A percentile compares a stretch with the other conserved stretches of the same genome.
Evolutionary conservation across 371 early-diverging fungal species (phyloP).

Genomic region (Mucor lusitanicus): DNA sequence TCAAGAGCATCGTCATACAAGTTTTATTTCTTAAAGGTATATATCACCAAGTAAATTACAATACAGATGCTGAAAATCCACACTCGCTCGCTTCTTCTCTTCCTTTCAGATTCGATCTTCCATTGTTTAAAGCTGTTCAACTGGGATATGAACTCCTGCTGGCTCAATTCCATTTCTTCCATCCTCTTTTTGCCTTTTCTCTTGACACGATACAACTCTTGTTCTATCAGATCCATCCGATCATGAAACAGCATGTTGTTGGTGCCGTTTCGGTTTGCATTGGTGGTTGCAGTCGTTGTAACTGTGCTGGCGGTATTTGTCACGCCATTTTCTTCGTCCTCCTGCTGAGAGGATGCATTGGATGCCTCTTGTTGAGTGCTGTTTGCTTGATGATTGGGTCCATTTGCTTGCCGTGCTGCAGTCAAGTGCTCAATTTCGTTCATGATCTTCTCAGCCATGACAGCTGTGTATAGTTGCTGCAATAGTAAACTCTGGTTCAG

Average conservation of each 20-base stretch:
- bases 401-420: not conserved
- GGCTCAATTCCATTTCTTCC: constrained; percentile 27
- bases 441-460: constrained; percentile 42
- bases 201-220: constrained; percentile 38
- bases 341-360: not conserved
- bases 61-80: constrained; percentile 36
- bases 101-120: constrained; percentile 26
- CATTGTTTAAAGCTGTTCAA: constrained; percentile 25
- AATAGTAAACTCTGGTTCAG: constrained; percentile 26
- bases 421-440: constrained; percentile 18
- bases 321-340: constrained; percentile 1
- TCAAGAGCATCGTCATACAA: not conserved
- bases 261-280: constrained; percentile 13
- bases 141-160: constrained; percentile 32
- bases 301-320: constrained; percentile 8
- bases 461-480: constrained; percentile 38
- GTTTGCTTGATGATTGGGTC: not conserved
- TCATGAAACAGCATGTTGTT: constrained; percentile 45
- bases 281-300: not conserved
- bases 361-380: not conserved
- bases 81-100: constrained; percentile 33
- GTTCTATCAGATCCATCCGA: constrained; percentile 47
- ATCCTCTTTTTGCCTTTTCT: constrained; percentile 30
- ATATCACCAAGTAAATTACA: not conserved
- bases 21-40: not conserved